Evolutionary conservation across 2,329 filamentous ascomycete genomes (phyloP).

Genomic region (Colletotrichum filicis): DNA sequence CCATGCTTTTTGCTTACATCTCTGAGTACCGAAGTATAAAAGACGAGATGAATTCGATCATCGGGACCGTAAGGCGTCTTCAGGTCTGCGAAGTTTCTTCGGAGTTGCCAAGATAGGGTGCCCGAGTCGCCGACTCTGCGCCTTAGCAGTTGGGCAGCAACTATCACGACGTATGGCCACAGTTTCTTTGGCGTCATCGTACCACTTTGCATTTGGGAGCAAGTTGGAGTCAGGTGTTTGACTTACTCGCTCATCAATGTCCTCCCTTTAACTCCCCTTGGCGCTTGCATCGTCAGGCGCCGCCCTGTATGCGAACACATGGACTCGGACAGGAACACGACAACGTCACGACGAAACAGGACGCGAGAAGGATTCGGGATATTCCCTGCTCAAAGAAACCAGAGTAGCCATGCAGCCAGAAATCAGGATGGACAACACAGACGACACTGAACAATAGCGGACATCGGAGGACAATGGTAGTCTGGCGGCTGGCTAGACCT

Average conservation of each 20-base stretch:
- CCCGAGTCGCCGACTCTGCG: background rate
- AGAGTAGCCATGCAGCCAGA: constrained; percentile 6
- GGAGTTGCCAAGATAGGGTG: background rate
- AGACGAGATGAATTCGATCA: constrained; percentile 4
- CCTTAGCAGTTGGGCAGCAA: background rate
- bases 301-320: constrained; percentile 2
- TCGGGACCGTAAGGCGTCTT: background rate
- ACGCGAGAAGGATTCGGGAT: background rate
- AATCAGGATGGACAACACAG: background rate
- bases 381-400: constrained; percentile 11
- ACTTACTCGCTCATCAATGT: constrained; percentile 17
- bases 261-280: background rate
- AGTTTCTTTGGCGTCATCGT: constrained; percentile 18
- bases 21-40: constrained; percentile 10
- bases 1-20: background rate
- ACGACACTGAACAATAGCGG: background rate
- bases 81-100: background rate
- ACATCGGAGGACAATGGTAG: background rate
- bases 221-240: background rate
- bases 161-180: background rate
- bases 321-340: background rate
- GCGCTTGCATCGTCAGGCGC: constrained; percentile 6
- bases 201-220: constrained; percentile 21
- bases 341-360: constrained; percentile 4
- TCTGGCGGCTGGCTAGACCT: constrained; percentile 1